These are phyloP conservation scores for Teratosphaeria destructans DNA, from an alignment of 2,329 filamentous ascomycete genomes.

Conservation along the genomic window DNA sequence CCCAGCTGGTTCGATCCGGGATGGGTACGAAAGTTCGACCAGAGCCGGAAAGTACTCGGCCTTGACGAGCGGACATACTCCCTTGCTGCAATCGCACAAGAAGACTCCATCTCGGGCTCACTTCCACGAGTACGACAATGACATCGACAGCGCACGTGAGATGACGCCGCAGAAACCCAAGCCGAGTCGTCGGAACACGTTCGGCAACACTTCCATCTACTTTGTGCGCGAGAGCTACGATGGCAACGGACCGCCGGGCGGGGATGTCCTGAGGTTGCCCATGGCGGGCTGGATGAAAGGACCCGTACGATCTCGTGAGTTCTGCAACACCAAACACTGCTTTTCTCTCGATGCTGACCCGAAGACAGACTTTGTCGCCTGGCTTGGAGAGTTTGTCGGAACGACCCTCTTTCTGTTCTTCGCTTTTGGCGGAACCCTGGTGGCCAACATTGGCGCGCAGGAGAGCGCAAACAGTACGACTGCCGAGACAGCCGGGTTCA, in stretches of 20 bases:
- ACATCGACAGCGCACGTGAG: background rate
- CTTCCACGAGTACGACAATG: background rate
- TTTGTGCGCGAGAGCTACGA: background rate
- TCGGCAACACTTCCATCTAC: slow-evolving; percentile 1
- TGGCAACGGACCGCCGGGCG: background rate
- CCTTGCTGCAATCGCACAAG: background rate
- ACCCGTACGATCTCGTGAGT: background rate
- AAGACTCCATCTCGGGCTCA: background rate
- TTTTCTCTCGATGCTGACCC: background rate
- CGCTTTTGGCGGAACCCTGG: slow-evolving; percentile 21
- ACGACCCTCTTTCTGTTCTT: slow-evolving; percentile 27
- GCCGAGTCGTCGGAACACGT: background rate
- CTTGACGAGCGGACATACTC: background rate
- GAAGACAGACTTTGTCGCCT: slow-evolving; percentile 15
- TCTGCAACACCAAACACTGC: background rate
- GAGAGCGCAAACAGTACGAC: slow-evolving; percentile 2
- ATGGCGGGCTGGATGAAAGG: background rate
- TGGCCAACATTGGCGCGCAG: slow-evolving; percentile 11
- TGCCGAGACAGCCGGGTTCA: background rate
- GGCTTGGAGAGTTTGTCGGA: slow-evolving; percentile 24
- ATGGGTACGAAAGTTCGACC: background rate
- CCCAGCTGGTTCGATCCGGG: background rate
- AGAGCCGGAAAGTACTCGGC: background rate
- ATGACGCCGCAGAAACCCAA: background rate
- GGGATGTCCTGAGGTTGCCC: background rate